Evolutionary conservation across 2,329 filamentous ascomycete genomes (phyloP), one percentile per base, ranked within the genome.

Genomic region (Diatrype stigma): DNA sequence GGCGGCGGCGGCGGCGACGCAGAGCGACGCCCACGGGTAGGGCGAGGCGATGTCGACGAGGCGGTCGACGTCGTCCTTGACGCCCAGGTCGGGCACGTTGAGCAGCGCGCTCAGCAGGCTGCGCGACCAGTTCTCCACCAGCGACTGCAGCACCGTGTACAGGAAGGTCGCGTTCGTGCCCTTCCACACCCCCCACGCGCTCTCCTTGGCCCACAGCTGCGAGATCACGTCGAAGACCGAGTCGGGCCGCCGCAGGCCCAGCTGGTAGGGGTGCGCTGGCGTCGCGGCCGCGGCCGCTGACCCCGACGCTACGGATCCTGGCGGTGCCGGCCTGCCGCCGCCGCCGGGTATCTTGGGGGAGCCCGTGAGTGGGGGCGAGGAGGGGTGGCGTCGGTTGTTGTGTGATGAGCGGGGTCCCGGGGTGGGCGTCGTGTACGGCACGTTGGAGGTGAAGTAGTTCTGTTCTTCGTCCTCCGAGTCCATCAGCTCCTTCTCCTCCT

Each of bases 121-220:
- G 61, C 91, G 83, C 10, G 92, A 89, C 85, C 95, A 99, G 60
- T 90, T 92, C 67, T 97, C 94, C 28, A 96, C 74, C 7, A 95
- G 86, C 11, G 90, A 90, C 55, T 92, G 82, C 17, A 97, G 78
- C 45, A 96, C 82, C 0, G 86, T 89, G 71, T 97, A 96, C 46
- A 97, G 77, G 64, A 97, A 99, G 1, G 91, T 95, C 14, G 89
- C 84, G 66, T 97, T 97, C 35, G 91, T 90, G 8, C 87, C 85
- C 68, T 96, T 96, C 92, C 93, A 99, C 5, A 96, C 85, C 4
- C 94, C 94, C 79, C 91, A 92, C 0, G 86, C 86, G 34, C 91
- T 90, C 66, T 96, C 93, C 60, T 88, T 93, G 45, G 86, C 80
- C 89, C 94, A 97, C 19, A 97, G 73, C 66, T 95, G 88, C 6